A percentile compares a stretch with the other conserved stretches of the same genome.
These are phyloP conservation scores for Akanthomyces muscarius DNA, from an alignment of 2,329 filamentous ascomycete genomes.

Conservation along the genomic window DNA sequence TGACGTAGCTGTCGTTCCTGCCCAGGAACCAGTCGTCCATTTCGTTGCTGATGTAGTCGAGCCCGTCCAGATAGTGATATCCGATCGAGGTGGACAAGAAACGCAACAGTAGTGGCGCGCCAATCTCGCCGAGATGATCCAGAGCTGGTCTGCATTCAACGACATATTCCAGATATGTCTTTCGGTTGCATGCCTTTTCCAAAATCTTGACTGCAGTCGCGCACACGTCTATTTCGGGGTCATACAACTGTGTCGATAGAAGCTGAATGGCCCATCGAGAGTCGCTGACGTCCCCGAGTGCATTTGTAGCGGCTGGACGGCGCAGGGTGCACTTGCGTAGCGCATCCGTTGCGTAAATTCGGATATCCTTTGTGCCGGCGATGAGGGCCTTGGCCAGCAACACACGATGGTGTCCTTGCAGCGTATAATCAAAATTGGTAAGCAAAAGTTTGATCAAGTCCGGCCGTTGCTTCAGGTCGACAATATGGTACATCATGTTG, in stretches of 20 bases:
- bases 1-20: constrained; percentile 93
- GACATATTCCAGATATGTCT: constrained; percentile 87
- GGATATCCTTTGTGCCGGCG: constrained; percentile 83
- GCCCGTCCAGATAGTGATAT: constrained; percentile 92
- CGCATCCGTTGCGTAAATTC: constrained; percentile 83
- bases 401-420: constrained; percentile 85
- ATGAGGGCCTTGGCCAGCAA: constrained; percentile 92
- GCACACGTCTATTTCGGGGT: constrained; percentile 94
- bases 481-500: constrained; percentile 99
- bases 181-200: constrained; percentile 94
- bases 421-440: constrained; percentile 85
- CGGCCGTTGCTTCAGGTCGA: constrained; percentile 84
- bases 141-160: constrained; percentile 92
- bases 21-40: constrained; percentile 99
- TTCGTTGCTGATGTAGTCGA: constrained; percentile 98
- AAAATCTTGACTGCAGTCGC: constrained; percentile 95
- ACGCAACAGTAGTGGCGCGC: constrained; percentile 83
- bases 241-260: constrained; percentile 96
- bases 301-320: constrained; percentile 30
- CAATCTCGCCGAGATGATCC: constrained; percentile 94
- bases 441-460: constrained; percentile 87
- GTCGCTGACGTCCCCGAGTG: constrained; percentile 49
- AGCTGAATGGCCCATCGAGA: constrained; percentile 95
- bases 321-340: constrained; percentile 79
- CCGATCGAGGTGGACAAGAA: constrained; percentile 95